A percentile compares a stretch with the other conserved stretches of the same genome.
Evolutionary conservation across 257 asterid genomes (phyloP).

Genomic region (Datura wrightii): DNA sequence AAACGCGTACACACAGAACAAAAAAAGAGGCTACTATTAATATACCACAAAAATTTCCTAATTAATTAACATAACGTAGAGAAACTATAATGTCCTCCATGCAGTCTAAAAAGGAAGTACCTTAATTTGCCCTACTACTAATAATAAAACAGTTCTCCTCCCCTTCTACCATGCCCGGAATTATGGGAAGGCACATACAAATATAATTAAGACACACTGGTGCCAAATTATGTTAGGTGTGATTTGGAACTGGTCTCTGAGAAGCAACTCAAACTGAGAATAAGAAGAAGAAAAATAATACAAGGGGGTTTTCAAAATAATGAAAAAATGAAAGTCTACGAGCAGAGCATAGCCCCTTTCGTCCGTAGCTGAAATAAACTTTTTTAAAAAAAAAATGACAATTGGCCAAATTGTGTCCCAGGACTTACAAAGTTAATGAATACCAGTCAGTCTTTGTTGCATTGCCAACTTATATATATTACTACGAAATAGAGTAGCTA

Average conservation of each 20-base stretch:
- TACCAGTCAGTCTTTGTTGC: not conserved
- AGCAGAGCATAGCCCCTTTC: not conserved
- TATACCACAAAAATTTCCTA: too few relatives aligned
- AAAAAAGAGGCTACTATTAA: too few relatives aligned
- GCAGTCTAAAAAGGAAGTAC: too few relatives aligned
- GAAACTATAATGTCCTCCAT: too few relatives aligned
- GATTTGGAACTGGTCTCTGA: not conserved
- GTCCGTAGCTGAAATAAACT: not conserved
- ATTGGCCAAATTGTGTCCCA: not conserved
- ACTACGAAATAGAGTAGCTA: not conserved
- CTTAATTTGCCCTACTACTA: too few relatives aligned
- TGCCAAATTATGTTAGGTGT: not conserved
- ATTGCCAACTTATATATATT: not conserved
- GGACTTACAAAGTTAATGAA: not conserved
- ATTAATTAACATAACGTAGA: too few relatives aligned
- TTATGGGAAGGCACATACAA: too few relatives aligned
- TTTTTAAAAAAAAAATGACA: not conserved
- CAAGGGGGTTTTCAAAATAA: too few relatives aligned
- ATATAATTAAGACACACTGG: too few relatives aligned
- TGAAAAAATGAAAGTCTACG: not conserved
- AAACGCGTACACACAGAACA: too few relatives aligned
- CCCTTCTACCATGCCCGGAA: too few relatives aligned
- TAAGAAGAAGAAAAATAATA: not conserved
- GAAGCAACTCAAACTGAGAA: not conserved
- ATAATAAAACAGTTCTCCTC: too few relatives aligned